A percentile compares a stretch with the other conserved stretches of the same genome.
Evolutionary conservation across 2,329 filamentous ascomycete genomes (phyloP).

Genomic region (Ascochyta rabiei): DNA sequence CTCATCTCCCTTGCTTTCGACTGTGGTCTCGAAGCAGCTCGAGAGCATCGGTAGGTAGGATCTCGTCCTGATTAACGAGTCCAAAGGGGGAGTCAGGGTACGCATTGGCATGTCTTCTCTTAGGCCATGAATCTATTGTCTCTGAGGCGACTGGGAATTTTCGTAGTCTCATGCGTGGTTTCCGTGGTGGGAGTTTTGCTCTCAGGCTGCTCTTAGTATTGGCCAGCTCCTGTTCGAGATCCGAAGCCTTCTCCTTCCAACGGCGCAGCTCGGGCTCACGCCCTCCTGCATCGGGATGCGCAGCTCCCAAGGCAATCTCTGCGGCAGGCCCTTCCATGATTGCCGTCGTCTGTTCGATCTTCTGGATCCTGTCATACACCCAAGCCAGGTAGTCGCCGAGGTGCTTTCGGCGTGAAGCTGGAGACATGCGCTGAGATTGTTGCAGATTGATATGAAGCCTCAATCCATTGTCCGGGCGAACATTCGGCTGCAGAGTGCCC

Average conservation of each 20-base stretch:
- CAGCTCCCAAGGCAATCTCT: background rate
- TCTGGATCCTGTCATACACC: too few species aligned
- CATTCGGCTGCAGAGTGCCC: constrained; percentile 29
- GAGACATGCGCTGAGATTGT: background rate
- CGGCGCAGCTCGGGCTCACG: background rate
- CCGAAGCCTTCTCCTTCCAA: background rate
- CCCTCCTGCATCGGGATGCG: background rate
- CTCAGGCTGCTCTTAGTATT: background rate
- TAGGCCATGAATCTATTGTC: too few species aligned
- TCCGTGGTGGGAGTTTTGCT: background rate
- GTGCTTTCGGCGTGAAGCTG: too few species aligned
- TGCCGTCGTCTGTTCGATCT: background rate
- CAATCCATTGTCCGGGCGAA: constrained; percentile 5
- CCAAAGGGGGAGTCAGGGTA: background rate
- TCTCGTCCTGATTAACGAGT: background rate
- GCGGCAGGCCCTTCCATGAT: background rate
- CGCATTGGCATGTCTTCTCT: background rate
- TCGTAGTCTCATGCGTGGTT: too few species aligned
- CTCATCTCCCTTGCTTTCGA: background rate
- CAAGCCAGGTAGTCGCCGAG: too few species aligned
- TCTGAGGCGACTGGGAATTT: too few species aligned
- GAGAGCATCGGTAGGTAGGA: background rate
- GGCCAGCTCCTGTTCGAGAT: background rate
- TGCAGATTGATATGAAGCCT: background rate
- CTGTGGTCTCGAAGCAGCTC: background rate